These are phyloP conservation scores for Durusdinium trenchii DNA, from an alignment of 73 alveolate species.

Conservation along the genomic window DNA sequence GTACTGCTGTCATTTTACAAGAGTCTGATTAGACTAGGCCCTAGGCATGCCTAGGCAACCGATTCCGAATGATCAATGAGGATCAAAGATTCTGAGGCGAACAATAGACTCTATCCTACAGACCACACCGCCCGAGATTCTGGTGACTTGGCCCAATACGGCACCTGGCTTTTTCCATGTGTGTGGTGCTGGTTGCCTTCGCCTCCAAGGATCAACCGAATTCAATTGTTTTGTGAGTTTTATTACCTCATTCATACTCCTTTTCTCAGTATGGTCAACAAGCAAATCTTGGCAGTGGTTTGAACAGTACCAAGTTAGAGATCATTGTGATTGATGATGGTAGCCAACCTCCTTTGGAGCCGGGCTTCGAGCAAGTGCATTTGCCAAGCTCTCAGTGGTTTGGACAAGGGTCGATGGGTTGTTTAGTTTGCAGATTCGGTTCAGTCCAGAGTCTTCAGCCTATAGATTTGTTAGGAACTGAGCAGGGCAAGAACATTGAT, in stretches of 20 bases:
- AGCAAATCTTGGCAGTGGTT: no score
- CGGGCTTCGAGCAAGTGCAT: conserved; percentile 33
- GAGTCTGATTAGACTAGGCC: no score
- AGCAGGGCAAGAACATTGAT: neutral
- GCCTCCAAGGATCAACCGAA: no score
- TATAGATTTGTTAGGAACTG: neutral
- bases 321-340: conserved; percentile 88
- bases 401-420: no score
- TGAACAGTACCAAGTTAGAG: conserved; percentile 10
- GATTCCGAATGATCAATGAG: no score
- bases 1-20: no score
- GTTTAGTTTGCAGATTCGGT: no score
- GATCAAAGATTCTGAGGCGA: conserved; percentile 62
- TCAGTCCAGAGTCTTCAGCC: neutral
- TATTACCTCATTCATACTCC: no score
- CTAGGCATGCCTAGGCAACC: no score
- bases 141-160: conserved; percentile 6
- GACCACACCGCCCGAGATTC: conserved; percentile 56
- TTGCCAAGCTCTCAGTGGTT: neutral
- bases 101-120: conserved; percentile 55
- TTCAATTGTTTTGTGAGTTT: no score
- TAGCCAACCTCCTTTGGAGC: conserved; percentile 74
- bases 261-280: no score
- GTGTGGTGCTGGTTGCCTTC: no score
- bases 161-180: neutral